Base-by-base conservation (phyloP, 352 stramenopile genomes). In the Pilasporangium apinafurcum region DNA sequence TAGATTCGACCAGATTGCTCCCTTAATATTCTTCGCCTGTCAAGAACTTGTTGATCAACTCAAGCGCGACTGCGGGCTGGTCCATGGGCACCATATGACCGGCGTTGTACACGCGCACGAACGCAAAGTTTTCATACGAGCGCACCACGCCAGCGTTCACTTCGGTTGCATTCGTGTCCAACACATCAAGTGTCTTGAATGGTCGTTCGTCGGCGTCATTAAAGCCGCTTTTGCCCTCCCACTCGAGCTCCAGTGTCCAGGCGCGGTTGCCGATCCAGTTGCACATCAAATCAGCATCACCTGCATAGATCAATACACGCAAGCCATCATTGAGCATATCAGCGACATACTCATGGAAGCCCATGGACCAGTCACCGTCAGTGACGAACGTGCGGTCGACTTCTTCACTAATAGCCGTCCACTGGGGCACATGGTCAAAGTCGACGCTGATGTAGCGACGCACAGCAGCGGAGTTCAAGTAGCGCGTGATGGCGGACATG, bases 271-370 rank as follows among this genome's bases (percentile, higher is more conserved):
- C 91, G 28, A 97, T 47, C 63, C 92, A 97, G 55, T 98, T 97
- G 65, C 84, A 96, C 51, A 97, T 96, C 53, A 96, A 96, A 56
- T 97, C 92, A 8, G 82, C 62, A 59, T 98, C 92, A 48, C 92
- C 92, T 20, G 82, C 82, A 63, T 98, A 97, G 40, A 98, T 86
- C 16, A 97, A 62, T 5, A 93, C 81, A 5, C 58, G 61, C 8
- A 71, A 12, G 21, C 36, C 50, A 4, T 61, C 48, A 18, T 67
- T 52, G 8, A 97, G 60, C 42, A 98, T 49, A 20, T 89, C 72
- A 1, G 62, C 59, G 26, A 96, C 27, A 10, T 27, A 30, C 5
- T 16, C 22, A 24, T 92, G 68, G 57, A 92, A 96, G 38, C 93
- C 68, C 56, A 95, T 90, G 83, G 98, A 97, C 75, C 77, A 96